Evolutionary conservation across 345 rosid species (phyloP), one percentile per base, ranked within the genome.

Genomic region (Euphorbia peplus): DNA sequence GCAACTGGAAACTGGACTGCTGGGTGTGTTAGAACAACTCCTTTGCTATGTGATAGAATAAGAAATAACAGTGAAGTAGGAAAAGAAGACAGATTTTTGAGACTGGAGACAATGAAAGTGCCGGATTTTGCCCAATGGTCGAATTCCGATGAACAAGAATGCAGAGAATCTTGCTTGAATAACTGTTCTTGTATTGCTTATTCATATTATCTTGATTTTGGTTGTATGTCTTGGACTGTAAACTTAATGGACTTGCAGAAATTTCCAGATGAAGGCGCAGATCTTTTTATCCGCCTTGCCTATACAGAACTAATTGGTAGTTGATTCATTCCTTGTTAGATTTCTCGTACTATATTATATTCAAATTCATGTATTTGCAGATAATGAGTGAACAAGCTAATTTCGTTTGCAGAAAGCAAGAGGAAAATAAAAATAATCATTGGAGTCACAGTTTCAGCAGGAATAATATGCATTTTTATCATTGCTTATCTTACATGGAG

Each of bases 181-280:
- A 84, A 83, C 62, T 83, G 89, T 70, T 82, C 87, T 11, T 88
- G 88, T 24, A 51, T 72, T 0, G 89, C 92, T 55, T 85, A 85
- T 60, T 78, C 88, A 47, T 80, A 66, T 75, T 70, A 76, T 24
- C 21, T 35, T n/a, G 80, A 76, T 22, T 67, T 80, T 0, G 80
- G 88, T 26, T 88, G 90, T 51, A 74, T 81, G 84, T 18, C 67
- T 19, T 84, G 92, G 92, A 75, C 46, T 25, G 63, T 26, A 73
- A 51, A 29, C 54, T 79, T 85, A 65, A 63, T 78, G 57, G 88
- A 88, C 63, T 41, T 73, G 37, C 83, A 73, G 56, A 68, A 77
- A 5, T 73, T 71, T 24, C 18, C 79, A 55, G 25, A 13, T 4
- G 66, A 67, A 5, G 90, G 92, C 5, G 32, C 28, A 61, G 79